A percentile compares a stretch with the other conserved stretches of the same genome.
Conservation (phyloP, 176 grass and related monocot species). For the Rhynchospora breviuscula region DNA sequence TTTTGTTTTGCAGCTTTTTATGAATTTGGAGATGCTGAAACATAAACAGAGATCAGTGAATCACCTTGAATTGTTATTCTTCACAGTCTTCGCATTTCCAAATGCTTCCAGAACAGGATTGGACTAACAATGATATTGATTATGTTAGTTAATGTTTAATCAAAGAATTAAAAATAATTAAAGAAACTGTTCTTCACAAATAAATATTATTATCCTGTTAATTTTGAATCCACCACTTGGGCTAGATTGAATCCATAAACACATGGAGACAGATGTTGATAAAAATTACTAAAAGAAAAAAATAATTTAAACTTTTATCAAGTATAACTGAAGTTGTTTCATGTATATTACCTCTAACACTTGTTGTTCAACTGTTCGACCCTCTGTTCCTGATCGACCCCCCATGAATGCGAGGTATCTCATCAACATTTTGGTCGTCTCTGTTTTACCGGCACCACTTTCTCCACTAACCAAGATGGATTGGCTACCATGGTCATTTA, state of each 20-base stretch:
- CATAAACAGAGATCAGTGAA: not conserved
- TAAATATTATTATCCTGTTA: not conserved
- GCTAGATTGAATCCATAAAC: not conserved
- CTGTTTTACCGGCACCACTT: conserved; percentile 96
- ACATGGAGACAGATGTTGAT: not conserved
- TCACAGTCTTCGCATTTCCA: conserved; percentile 87
- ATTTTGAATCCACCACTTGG: not conserved
- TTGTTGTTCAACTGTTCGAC: conserved; percentile 86
- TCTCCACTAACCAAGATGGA: conserved; percentile 91
- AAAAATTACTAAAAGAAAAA: not conserved
- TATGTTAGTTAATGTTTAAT: conserved; percentile 2
- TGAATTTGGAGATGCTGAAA: not conserved
- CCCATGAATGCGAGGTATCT: conserved; percentile 97
- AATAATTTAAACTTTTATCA: not conserved
- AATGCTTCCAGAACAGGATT: conserved; percentile 98
- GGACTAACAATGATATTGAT: conserved; percentile 38
- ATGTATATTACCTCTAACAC: conserved; percentile 66
- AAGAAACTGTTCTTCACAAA: not conserved
- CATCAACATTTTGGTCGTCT: conserved; percentile 98
- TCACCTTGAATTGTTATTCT: conserved; percentile 96
- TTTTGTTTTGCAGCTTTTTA: not conserved
- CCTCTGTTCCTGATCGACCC: conserved; percentile 72
- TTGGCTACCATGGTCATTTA: conserved; percentile 86
- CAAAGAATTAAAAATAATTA: not conserved
- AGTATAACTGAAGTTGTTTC: not conserved